phyloP scores from a whole-genome alignment of 2,329 filamentous ascomycete genomes.

The Karstenula rhodostoma region DNA sequence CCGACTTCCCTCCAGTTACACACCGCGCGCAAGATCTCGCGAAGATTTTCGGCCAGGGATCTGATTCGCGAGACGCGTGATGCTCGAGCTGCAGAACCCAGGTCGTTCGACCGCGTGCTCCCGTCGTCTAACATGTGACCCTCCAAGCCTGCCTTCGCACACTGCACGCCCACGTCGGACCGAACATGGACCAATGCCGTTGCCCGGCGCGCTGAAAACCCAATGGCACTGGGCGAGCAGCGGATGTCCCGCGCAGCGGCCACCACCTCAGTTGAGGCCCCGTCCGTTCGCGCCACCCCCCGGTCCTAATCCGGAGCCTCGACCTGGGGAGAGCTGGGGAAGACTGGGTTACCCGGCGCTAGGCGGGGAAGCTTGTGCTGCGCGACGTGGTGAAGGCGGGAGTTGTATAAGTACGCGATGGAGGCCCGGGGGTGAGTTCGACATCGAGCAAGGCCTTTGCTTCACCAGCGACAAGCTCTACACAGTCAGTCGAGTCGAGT shows the following conservation, averaged over 20 bases:
- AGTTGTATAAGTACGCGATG: conserved; percentile 12
- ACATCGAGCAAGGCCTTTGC: background rate
- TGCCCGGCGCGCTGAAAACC: background rate
- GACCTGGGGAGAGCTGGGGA: conserved; percentile 9
- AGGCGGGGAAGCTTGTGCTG: conserved; percentile 20
- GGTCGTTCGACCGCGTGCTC: background rate
- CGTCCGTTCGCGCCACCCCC: conserved; percentile 4
- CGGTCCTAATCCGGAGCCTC: conserved; percentile 16
- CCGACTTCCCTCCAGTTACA: conserved; percentile 13
- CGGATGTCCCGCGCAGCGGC: background rate
- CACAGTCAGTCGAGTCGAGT: too few species aligned
- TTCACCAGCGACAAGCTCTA: background rate
- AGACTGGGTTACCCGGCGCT: conserved; percentile 28
- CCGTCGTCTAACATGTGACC: conserved; percentile 12
- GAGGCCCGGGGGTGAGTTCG: background rate
- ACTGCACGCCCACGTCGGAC: conserved; percentile 7
- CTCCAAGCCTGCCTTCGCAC: background rate
- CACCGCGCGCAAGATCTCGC: background rate
- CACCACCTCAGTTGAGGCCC: background rate
- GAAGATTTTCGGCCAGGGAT: conserved; percentile 12
- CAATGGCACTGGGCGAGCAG: background rate
- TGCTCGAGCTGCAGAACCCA: background rate
- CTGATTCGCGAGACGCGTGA: conserved; percentile 3
- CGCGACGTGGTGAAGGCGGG: conserved; percentile 14
- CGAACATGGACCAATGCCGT: conserved; percentile 18